phyloP scores from a whole-genome alignment of 2,329 filamentous ascomycete genomes.

The Aspergillus hortae region DNA sequence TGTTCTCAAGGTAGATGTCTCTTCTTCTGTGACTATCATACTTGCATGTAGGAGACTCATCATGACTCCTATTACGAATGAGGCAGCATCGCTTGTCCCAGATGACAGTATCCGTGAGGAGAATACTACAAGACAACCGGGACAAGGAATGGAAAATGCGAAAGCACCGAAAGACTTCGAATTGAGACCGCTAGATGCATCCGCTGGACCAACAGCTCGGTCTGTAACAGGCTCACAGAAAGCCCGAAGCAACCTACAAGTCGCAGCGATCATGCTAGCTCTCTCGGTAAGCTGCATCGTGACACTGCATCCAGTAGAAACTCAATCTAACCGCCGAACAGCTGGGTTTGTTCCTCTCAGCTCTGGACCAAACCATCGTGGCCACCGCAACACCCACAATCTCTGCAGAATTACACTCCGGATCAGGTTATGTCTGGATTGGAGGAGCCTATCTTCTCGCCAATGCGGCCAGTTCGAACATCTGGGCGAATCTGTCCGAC shows the following conservation, averaged over 20 bases:
- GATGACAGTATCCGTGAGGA: background rate
- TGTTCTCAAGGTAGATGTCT: too few relatives aligned
- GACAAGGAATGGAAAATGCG: background rate
- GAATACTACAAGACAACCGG: background rate
- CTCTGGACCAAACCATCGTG: constrained; percentile 52
- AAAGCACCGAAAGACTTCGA: background rate
- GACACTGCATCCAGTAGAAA: background rate
- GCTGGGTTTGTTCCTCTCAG: constrained; percentile 23
- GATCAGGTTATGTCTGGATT: constrained; percentile 73
- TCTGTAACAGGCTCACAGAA: background rate
- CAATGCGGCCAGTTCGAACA: constrained; percentile 62
- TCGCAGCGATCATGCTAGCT: constrained; percentile 15
- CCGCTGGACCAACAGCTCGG: background rate
- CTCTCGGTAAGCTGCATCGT: constrained; percentile 12
- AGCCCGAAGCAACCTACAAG: constrained; percentile 14
- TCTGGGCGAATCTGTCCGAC: constrained; percentile 60
- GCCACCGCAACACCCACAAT: constrained; percentile 62
- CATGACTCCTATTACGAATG: background rate
- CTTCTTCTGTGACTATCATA: too few relatives aligned
- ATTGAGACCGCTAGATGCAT: background rate
- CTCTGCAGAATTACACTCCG: constrained; percentile 59
- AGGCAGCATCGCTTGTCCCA: background rate
- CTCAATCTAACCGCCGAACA: constrained; percentile 2
- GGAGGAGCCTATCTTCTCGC: constrained; percentile 70
- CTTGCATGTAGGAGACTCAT: background rate